Conservation (phyloP, 1,139 yeast species). For the Suhomyces maxii region DNA sequence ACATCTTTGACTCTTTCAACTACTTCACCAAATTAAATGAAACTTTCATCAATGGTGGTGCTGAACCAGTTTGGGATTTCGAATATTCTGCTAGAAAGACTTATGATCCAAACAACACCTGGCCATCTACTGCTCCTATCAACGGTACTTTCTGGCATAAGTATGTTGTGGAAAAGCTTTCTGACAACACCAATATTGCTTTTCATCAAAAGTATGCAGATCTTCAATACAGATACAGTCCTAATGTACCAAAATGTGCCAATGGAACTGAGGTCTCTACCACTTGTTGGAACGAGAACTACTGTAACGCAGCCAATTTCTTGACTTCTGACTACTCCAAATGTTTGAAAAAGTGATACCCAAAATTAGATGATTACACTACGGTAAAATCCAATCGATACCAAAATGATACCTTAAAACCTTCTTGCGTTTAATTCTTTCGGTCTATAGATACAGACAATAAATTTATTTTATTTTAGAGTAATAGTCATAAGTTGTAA, state of each 20-base stretch:
- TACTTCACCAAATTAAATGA: slow-evolving; percentile 55
- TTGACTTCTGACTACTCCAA: slow-evolving; percentile 15
- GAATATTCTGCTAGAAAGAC: slow-evolving; percentile 56
- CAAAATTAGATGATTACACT: background rate
- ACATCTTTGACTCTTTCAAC: slow-evolving; percentile 59
- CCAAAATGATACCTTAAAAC: background rate
- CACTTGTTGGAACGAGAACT: slow-evolving; percentile 42
- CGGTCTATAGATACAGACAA: background rate
- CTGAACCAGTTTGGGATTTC: slow-evolving; percentile 54
- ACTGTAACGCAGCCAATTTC: slow-evolving; percentile 38
- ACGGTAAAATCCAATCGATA: background rate
- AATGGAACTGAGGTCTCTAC: slow-evolving; percentile 31
- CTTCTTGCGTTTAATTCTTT: background rate
- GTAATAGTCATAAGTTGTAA: background rate
- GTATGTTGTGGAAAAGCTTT: slow-evolving; percentile 34
- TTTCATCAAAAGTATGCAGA: slow-evolving; percentile 50
- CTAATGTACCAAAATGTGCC: slow-evolving; percentile 47
- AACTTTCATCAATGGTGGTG: slow-evolving; percentile 48
- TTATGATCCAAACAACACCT: slow-evolving; percentile 43
- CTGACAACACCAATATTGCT: slow-evolving; percentile 34
- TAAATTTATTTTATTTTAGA: background rate
- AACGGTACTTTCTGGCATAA: slow-evolving; percentile 62
- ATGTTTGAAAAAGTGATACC: slow-evolving; percentile 8
- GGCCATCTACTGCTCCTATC: slow-evolving; percentile 55
- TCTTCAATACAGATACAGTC: slow-evolving; percentile 53